Evolutionary conservation across 495 filamentous ascomycete species (phyloP), one percentile per base, ranked within the genome.

Genomic region (Penicillium odoratum): DNA sequence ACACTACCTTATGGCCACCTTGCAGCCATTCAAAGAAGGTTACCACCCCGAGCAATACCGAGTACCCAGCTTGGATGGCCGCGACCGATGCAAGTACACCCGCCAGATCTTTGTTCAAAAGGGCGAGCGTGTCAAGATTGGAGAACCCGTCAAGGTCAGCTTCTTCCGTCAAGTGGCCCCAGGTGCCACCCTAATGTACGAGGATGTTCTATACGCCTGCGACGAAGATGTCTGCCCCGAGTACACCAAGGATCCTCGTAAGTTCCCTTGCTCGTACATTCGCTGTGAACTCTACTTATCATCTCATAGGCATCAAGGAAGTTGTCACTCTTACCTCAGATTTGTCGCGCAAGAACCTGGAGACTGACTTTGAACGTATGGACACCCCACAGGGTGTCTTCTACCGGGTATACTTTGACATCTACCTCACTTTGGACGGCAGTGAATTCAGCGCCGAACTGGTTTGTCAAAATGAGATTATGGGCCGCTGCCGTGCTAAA

Each of bases 361-460:
- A 98, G 73, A 98, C 96, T 71, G 94, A 98, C 69, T 98, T 98
- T 58, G 94, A 98, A 76, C 86, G 95, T 64, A 98, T 98, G 94
- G 94, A 98, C 73, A 98, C 94, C 4, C 94, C 94, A 2, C 94
- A 98, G 70, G 94, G 94, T 55, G 96, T 93, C 11, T 98, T 98
- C 76, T 98, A 98, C 81, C 88, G 94, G 11, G 81, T 84, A 44
- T 88, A 88, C 74, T 88, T 88, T 61, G 85, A 88, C 65, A 88
- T 88, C 56, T 96, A 97, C 72, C 90, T 98, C 51, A 97, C 94
- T 8, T 86, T 98, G 16, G 94, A 98, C 67, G 94, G 94, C 42
- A 93, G 88, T 58, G 94, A 98, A 71, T 98, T 98, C 78, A 98
- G 93, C 60, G 94, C 94, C 48, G 95, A 98, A 81, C 75, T 98